These are phyloP conservation scores for Chalciporus piperatus DNA, from an alignment of 768 basidiomycete species.

Conservation along the genomic window DNA sequence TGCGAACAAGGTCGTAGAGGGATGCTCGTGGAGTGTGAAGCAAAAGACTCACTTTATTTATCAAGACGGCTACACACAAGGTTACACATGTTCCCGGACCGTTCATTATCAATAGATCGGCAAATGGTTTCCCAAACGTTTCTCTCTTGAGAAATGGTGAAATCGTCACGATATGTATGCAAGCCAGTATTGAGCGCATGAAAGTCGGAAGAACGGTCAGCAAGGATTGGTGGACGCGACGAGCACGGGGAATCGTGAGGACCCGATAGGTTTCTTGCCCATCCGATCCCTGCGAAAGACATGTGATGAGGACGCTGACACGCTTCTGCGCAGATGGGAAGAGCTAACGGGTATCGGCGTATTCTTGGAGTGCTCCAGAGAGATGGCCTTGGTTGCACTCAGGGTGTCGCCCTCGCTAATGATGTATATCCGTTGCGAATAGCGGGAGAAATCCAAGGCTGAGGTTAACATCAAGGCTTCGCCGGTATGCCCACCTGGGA, in stretches of 20 bases:
- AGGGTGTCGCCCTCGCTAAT: slow-evolving; percentile 78
- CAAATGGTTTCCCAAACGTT: slow-evolving; percentile 36
- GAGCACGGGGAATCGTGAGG: slow-evolving; percentile 79
- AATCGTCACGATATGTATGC: slow-evolving; percentile 60
- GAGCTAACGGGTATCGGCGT: slow-evolving; percentile 15
- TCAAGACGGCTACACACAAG: slow-evolving; percentile 65
- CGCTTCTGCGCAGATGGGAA: neutral
- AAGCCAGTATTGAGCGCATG: slow-evolving; percentile 54
- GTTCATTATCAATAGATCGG: slow-evolving; percentile 83
- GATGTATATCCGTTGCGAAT: slow-evolving; percentile 76
- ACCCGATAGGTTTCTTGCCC: slow-evolving; percentile 40
- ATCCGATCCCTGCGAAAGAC: slow-evolving; percentile 5
- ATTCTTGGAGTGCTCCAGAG: slow-evolving; percentile 50
- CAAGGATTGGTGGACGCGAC: slow-evolving; percentile 79
- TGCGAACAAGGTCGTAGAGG: neutral
- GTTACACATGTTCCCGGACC: slow-evolving; percentile 93
- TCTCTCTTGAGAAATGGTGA: slow-evolving; percentile 39
- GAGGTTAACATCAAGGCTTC: slow-evolving; percentile 78
- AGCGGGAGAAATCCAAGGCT: slow-evolving; percentile 70
- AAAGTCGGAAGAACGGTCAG: slow-evolving; percentile 68
- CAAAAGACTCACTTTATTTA: slow-evolving; percentile 60
- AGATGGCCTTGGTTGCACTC: slow-evolving; percentile 66
- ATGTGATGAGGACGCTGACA: slow-evolving; percentile 9
- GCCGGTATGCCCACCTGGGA: slow-evolving; percentile 86
- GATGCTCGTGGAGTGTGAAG: neutral